Percentiles rank a stretch among this genome's conserved stretches.
phyloP scores from a whole-genome alignment of 441 rosid species.

The Breynia disticha region DNA sequence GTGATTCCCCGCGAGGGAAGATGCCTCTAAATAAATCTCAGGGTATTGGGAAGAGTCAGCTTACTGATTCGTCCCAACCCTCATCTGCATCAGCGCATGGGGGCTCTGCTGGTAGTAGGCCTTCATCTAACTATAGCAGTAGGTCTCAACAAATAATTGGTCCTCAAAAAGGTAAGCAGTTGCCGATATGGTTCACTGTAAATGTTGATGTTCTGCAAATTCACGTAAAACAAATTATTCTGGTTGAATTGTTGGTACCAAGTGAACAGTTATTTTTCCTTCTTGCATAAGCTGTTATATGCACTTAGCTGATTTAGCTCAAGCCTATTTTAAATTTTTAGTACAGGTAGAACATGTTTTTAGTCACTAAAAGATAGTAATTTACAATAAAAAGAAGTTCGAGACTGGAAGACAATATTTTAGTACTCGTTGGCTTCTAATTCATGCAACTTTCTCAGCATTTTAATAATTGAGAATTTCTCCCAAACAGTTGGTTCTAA shows the following conservation, averaged over 20 bases:
- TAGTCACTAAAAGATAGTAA: no score
- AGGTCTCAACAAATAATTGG: constrained; percentile 58
- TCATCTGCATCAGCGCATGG: constrained; percentile 41
- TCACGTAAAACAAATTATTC: no score
- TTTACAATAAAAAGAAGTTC: not conserved
- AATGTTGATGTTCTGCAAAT: no score
- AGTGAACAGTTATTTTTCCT: no score
- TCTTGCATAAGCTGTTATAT: no score
- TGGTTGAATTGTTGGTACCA: no score
- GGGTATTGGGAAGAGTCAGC: constrained; percentile 43
- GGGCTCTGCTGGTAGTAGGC: constrained; percentile 56
- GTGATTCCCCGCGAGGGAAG: constrained; percentile 31
- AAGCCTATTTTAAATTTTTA: no score
- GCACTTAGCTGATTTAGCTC: no score
- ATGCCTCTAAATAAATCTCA: constrained; percentile 40
- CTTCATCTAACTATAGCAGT: constrained; percentile 62
- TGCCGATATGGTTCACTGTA: no score
- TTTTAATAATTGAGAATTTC: constrained; percentile 10
- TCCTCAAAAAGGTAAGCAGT: constrained; percentile 49
- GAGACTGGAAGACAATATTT: not conserved
- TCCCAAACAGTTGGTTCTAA: constrained; percentile 42
- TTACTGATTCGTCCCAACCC: constrained; percentile 41
- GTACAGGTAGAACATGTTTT: no score
- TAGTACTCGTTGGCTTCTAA: constrained; percentile 7
- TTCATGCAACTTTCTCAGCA: constrained; percentile 5